phyloP scores from a whole-genome alignment of 2,329 filamentous ascomycete genomes.

The Botrytis medusae region DNA sequence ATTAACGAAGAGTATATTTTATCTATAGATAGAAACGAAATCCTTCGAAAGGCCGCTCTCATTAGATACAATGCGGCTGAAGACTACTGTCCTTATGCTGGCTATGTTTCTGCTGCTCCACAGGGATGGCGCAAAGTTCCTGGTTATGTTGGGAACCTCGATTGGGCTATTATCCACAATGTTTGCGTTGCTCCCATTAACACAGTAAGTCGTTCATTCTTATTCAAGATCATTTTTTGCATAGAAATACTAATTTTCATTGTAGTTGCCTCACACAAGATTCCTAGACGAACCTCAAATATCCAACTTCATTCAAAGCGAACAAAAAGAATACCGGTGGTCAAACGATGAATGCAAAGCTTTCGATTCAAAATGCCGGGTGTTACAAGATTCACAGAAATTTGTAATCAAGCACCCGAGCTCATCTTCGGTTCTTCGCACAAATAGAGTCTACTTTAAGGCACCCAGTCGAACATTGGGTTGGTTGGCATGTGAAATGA shows the following conservation, averaged over 20 bases:
- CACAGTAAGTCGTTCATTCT: neutral
- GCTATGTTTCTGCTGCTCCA: neutral
- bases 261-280: neutral
- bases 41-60: no score
- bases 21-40: no score
- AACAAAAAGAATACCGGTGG: no score
- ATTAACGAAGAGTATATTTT: neutral
- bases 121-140: neutral
- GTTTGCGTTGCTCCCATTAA: neutral
- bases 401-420: neutral
- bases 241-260: neutral
- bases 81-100: neutral
- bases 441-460: neutral
- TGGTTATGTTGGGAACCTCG: neutral
- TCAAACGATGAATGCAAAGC: neutral
- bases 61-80: neutral
- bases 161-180: neutral
- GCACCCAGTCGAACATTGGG: neutral
- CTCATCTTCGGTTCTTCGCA: neutral
- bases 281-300: no score
- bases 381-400: fast-evolving
- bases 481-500: neutral
- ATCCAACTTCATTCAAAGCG: no score
- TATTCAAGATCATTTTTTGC: neutral
- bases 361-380: neutral